Percentiles rank a stretch among this genome's conserved stretches.
These are phyloP conservation scores for Opeltia flavorubescens DNA, from an alignment of 495 filamentous ascomycete species.

Conservation along the genomic window DNA sequence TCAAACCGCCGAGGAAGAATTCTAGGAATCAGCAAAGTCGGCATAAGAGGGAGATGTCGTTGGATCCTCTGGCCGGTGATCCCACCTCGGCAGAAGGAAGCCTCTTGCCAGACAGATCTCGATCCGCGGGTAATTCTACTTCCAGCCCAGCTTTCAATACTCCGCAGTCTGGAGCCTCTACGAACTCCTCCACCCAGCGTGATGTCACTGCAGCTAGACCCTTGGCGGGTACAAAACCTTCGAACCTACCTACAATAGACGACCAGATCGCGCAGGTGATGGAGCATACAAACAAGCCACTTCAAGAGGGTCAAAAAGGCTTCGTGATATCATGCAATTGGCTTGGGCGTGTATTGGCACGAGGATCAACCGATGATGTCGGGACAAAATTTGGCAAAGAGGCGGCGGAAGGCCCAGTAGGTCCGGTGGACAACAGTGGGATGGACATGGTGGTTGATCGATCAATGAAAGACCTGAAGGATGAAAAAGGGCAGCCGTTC, in stretches of 20 bases:
- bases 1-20: neutral
- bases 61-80: slow-evolving; percentile 20
- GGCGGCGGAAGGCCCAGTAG: slow-evolving; percentile 47
- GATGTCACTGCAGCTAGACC: slow-evolving; percentile 9
- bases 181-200: slow-evolving; percentile 8
- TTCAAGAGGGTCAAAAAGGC: slow-evolving; percentile 55
- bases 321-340: slow-evolving; percentile 69
- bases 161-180: slow-evolving; percentile 8
- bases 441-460: slow-evolving; percentile 32
- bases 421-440: slow-evolving; percentile 79
- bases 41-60: slow-evolving; percentile 16
- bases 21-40: slow-evolving; percentile 6
- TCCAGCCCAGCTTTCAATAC: neutral
- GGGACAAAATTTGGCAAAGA: slow-evolving; percentile 43
- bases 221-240: slow-evolving; percentile 7
- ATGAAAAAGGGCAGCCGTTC: slow-evolving; percentile 45
- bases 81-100: neutral
- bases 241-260: slow-evolving; percentile 45
- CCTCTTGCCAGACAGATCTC: slow-evolving; percentile 5
- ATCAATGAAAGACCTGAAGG: slow-evolving; percentile 26
- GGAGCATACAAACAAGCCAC: slow-evolving; percentile 32
- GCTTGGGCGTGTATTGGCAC: slow-evolving; percentile 59
- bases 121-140: neutral
- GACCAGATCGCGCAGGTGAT: slow-evolving; percentile 64
- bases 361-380: slow-evolving; percentile 40